These are phyloP conservation scores for Entomortierella lignicola DNA, from an alignment of 192 early-diverging fungal species.

Conservation along the genomic window DNA sequence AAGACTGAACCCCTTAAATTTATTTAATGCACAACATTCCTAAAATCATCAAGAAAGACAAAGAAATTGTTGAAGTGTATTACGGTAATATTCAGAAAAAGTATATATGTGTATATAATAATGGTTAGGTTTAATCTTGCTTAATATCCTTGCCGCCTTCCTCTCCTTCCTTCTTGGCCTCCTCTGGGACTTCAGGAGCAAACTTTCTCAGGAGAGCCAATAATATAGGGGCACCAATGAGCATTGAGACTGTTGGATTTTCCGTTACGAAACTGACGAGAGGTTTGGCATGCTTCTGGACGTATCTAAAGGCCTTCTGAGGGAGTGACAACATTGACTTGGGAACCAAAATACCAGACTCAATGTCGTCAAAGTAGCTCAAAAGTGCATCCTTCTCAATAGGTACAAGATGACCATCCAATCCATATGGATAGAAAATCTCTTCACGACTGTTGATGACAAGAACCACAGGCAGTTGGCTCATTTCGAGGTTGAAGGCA, in stretches of 20 bases:
- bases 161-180: slow-evolving; percentile 17
- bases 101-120: neutral
- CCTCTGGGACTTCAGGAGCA: slow-evolving; percentile 7
- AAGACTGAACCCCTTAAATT: too few relatives aligned
- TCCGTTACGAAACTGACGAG: slow-evolving; percentile 3
- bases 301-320: slow-evolving; percentile 32
- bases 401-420: slow-evolving; percentile 36
- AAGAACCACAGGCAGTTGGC: slow-evolving; percentile 40
- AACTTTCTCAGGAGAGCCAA: slow-evolving; percentile 32
- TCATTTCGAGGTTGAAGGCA: slow-evolving; percentile 57
- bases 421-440: slow-evolving; percentile 22
- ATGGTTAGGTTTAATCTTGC: slow-evolving; percentile 14
- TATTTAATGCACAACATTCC: neutral
- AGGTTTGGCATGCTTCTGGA: neutral
- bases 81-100: too few relatives aligned
- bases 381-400: slow-evolving; percentile 25
- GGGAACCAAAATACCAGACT: slow-evolving; percentile 17
- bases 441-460: slow-evolving; percentile 46
- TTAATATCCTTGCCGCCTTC: slow-evolving; percentile 31
- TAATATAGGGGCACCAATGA: slow-evolving; percentile 16
- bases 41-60: too few relatives aligned
- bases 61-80: too few relatives aligned
- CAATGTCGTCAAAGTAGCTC: slow-evolving; percentile 26
- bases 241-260: slow-evolving; percentile 15
- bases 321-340: slow-evolving; percentile 25